These are phyloP conservation scores for Yarrowia phangngaensis DNA, from an alignment of 805 yeast genomes.

Conservation along the genomic window DNA sequence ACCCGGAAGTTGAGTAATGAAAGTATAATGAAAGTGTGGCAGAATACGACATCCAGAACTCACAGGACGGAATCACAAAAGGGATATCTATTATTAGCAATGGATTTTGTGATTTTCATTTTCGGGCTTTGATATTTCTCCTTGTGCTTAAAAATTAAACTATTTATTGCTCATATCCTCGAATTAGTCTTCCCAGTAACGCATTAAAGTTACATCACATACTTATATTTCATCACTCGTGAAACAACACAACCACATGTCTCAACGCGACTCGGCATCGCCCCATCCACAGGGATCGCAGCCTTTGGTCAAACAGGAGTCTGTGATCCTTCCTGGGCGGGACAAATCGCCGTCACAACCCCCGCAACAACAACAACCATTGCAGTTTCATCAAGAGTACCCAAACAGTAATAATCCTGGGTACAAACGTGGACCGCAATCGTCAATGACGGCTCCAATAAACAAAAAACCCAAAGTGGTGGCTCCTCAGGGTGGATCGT, in stretches of 20 bases:
- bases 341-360: constrained; percentile 23
- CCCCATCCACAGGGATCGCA: constrained; percentile 24
- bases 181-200: too few species aligned
- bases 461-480: constrained; percentile 21
- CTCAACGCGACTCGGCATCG: constrained; percentile 24
- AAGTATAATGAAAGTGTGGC: too few species aligned
- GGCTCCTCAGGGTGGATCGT: constrained; percentile 15
- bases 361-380: too few species aligned
- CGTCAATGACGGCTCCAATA: constrained; percentile 21
- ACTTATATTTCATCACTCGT: too few species aligned
- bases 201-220: too few species aligned
- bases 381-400: constrained; percentile 24
- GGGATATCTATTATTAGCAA: too few species aligned
- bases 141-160: too few species aligned
- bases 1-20: background rate
- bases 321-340: constrained; percentile 15
- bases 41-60: too few species aligned
- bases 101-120: too few species aligned
- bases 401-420: constrained; percentile 20
- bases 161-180: too few species aligned
- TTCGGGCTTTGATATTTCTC: too few species aligned
- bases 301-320: constrained; percentile 9
- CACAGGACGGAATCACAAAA: too few species aligned
- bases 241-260: constrained; percentile 15
- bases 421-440: constrained; percentile 11